Evolutionary conservation across 2,329 filamentous ascomycete species (phyloP).

Genomic region (Tricladium varicosporioides): DNA sequence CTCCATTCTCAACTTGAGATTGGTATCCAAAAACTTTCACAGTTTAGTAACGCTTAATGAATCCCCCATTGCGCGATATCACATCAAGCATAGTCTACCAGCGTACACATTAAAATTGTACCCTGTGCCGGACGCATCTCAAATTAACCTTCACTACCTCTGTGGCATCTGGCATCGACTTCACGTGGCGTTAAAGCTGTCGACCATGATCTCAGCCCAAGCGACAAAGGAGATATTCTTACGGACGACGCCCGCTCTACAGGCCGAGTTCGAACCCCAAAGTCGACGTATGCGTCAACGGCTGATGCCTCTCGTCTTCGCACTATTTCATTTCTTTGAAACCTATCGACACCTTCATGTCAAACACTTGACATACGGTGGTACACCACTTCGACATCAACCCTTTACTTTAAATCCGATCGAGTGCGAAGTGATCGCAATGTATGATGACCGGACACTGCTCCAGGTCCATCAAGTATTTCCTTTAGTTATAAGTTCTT

Average conservation of each 20-base stretch:
- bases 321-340: conserved; percentile 67
- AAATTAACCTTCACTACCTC: conserved; percentile 57
- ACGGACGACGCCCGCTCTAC: conserved; percentile 53
- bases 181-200: conserved; percentile 62
- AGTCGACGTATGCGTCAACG: conserved; percentile 63
- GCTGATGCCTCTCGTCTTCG: conserved; percentile 62
- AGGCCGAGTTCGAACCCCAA: conserved; percentile 57
- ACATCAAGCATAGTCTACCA: conserved; percentile 58
- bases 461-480: conserved; percentile 64
- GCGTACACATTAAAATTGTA: conserved; percentile 60
- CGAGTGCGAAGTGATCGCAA: conserved; percentile 58
- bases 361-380: conserved; percentile 52
- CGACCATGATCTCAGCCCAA: conserved; percentile 61
- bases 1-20: conserved; percentile 57
- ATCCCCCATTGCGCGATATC: conserved; percentile 58
- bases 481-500: conserved; percentile 62
- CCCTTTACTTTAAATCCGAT: conserved; percentile 63
- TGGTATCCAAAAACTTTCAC: conserved; percentile 59
- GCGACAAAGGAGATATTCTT: conserved; percentile 65
- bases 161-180: conserved; percentile 65
- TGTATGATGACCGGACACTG: conserved; percentile 63
- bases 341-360: conserved; percentile 59
- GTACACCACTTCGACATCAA: conserved; percentile 47
- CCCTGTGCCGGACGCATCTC: conserved; percentile 46
- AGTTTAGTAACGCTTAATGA: conserved; percentile 59